Evolutionary conservation across 768 basidiomycete genomes (phyloP), one percentile per base, ranked within the genome.

Genomic region (Rhodotorula kratochvilovae): DNA sequence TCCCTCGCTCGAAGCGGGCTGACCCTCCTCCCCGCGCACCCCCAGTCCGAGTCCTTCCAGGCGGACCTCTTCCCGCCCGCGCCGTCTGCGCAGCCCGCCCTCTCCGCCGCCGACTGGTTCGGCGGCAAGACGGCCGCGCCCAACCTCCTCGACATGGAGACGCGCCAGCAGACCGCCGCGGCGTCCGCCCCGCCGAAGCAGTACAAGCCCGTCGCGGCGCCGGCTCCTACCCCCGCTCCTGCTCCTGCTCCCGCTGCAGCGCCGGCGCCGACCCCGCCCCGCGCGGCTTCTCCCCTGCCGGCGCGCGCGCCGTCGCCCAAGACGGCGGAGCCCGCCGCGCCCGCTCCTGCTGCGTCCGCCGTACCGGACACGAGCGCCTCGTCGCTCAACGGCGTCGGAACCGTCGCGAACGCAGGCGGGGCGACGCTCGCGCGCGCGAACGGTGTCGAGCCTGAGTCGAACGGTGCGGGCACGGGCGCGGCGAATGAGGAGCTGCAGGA

Each of bases 61-160:
- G 88, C 92, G 23, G 95, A 97, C 80, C 95, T 98, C 80, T 98
- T 87, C 84, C 95, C 96, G 10, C 90, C 91, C 16, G 95, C 92
- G 1, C 87, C 87, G 0, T 91, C 92, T 10, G 80, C 84, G 66
- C 90, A 94, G 77, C 86, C 92, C 25, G 86, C 91, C 12, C 85
- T 94, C 59, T 83, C 86, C 29, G 89, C 94, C 16, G 83, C 86
- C 70, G 92, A 96, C 76, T 97, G 90, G 83, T 92, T 97, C 82
- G 66, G 60, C 21, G 92, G 93, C 59, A 95, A 94, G 82, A 84
- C 84, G 19, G 86, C 88, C 5, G 81, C 87, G n/a, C 85, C 87
- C 17, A 91, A 92, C 70, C 83, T 93, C 33, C 85, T 96, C 62
- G 63, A 75, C 69, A 67, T 76, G 61, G 73, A 78, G 61, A 70